Evolutionary conservation across 306 rosid genomes (phyloP).

Genomic region (Acmispon strigosus): DNA sequence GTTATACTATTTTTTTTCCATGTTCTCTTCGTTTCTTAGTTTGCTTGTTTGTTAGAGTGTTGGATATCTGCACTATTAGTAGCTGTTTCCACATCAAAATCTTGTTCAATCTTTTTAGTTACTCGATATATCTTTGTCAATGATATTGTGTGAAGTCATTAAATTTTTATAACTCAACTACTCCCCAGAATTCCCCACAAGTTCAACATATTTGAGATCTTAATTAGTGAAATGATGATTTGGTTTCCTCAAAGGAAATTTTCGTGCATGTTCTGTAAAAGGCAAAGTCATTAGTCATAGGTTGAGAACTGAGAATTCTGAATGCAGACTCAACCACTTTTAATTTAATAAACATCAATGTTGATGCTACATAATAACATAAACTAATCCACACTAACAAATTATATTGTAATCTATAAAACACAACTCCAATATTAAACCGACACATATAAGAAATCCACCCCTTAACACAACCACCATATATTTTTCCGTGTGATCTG

Average conservation of each 20-base stretch:
- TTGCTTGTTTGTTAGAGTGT: too few relatives aligned
- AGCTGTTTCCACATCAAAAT: constrained; percentile 40
- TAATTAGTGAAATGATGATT: background rate
- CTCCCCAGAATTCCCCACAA: constrained; percentile 8
- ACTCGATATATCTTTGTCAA: constrained; percentile 44
- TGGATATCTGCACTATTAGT: too few relatives aligned
- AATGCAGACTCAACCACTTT: constrained; percentile 15
- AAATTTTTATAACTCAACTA: constrained; percentile 23
- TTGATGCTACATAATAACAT: background rate
- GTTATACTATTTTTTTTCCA: background rate
- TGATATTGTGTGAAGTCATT: constrained; percentile 35
- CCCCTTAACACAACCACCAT: constrained; percentile 31
- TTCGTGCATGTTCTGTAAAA: background rate
- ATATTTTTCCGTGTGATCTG: constrained; percentile 37
- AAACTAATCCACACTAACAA: background rate
- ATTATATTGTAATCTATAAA: background rate
- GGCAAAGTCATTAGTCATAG: constrained; percentile 35
- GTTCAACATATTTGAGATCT: background rate
- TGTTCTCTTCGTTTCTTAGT: constrained; percentile 21
- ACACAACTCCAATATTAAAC: constrained; percentile 3
- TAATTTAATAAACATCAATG: background rate
- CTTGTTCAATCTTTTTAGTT: constrained; percentile 41
- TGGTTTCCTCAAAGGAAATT: background rate
- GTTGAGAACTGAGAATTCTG: constrained; percentile 13
- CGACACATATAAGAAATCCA: constrained; percentile 14